phyloP scores from a whole-genome alignment of 192 early-diverging fungal genomes.

The Podochytrium sp. region DNA sequence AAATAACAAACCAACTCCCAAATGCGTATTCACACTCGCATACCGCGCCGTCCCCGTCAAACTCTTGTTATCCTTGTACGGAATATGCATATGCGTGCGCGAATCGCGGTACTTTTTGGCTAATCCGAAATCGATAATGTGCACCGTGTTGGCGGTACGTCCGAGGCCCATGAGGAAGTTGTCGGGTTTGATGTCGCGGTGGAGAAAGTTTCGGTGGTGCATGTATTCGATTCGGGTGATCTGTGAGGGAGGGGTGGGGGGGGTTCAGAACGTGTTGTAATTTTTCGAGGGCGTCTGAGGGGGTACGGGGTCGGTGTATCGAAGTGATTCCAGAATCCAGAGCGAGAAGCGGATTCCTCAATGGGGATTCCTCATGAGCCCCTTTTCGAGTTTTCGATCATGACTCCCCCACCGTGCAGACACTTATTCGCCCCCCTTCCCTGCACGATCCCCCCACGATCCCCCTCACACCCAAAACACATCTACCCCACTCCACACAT shows the following conservation, averaged over 20 bases:
- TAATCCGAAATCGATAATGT: slow-evolving; percentile 68
- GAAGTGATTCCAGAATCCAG: not conserved
- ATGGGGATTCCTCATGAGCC: slow-evolving; percentile 90
- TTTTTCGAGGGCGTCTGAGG: slow-evolving; percentile 57
- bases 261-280: not conserved
- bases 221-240: slow-evolving; percentile 86
- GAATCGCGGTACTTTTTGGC: slow-evolving; percentile 69
- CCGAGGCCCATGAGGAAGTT: slow-evolving; percentile 87
- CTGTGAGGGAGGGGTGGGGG: slow-evolving; percentile 38
- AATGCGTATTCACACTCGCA: slow-evolving; percentile 64
- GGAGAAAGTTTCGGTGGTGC: slow-evolving; percentile 92
- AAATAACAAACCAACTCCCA: slow-evolving; percentile 53
- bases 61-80: slow-evolving; percentile 70
- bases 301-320: slow-evolving; percentile 32
- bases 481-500: slow-evolving; percentile 85
- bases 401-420: slow-evolving; percentile 85
- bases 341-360: slow-evolving; percentile 72
- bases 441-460: too few species aligned
- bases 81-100: slow-evolving; percentile 63
- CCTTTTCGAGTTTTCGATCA: slow-evolving; percentile 94
- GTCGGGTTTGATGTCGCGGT: slow-evolving; percentile 98
- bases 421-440: too few species aligned
- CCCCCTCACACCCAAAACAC: too few species aligned
- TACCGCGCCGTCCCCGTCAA: slow-evolving; percentile 67
- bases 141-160: slow-evolving; percentile 62